Conservation (phyloP, 108 stramenopile species). For the Skeletonema potamos region DNA sequence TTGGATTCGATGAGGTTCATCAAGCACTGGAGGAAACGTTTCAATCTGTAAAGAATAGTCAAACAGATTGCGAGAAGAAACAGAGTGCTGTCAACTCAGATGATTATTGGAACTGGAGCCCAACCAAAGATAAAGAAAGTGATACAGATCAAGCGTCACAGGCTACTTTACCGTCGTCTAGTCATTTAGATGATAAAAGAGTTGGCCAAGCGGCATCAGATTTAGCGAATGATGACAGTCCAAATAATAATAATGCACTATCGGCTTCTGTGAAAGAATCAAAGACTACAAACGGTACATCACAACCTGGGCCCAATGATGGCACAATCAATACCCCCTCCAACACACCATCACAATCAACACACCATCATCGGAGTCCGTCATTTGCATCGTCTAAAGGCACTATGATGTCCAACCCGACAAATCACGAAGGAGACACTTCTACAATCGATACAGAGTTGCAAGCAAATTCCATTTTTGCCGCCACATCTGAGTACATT, state of each 20-base stretch:
- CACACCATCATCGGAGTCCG: constrained; percentile 12
- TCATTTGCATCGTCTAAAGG: constrained; percentile 30
- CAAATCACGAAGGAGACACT: constrained; percentile 18
- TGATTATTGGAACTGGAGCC: constrained; percentile 25
- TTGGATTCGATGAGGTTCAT: constrained; percentile 55
- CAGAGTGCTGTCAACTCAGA: not conserved
- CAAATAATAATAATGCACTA: not conserved
- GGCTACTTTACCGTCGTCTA: not conserved
- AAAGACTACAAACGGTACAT: not conserved
- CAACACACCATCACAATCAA: constrained; percentile 6
- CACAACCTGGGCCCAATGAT: not conserved
- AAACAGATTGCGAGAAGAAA: not conserved
- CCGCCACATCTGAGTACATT: constrained; percentile 77
- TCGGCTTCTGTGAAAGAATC: not conserved
- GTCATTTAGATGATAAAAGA: not conserved
- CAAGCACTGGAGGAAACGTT: constrained; percentile 61
- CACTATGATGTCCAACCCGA: not conserved
- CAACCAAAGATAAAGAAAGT: not conserved
- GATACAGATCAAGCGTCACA: not conserved
- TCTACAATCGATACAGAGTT: constrained; percentile 39
- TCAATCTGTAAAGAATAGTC: constrained; percentile 12
- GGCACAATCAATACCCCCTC: too few relatives aligned
- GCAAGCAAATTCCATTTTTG: constrained; percentile 66
- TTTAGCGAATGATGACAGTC: not conserved
- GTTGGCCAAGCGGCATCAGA: not conserved